Evolutionary conservation across 495 filamentous ascomycete species (phyloP).

Genomic region (Aspergillus wentii): DNA sequence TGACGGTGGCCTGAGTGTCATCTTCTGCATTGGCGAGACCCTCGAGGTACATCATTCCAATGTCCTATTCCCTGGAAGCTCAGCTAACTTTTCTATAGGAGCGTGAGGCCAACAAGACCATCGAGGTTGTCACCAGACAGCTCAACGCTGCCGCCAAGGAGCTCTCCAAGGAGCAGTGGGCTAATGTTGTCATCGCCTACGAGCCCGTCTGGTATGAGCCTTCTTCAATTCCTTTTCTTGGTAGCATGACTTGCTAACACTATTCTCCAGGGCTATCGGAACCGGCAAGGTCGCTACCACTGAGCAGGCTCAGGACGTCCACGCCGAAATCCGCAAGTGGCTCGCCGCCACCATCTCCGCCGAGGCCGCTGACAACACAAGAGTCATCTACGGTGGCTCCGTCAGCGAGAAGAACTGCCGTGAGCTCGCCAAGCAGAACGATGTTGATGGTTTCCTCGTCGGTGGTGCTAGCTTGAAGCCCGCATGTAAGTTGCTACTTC

Average conservation of each 20-base stretch:
- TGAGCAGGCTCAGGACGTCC: constrained; percentile 91
- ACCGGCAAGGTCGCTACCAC: constrained; percentile 96
- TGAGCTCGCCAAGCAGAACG: constrained; percentile 81
- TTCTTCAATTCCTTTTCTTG: background rate
- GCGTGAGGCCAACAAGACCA: constrained; percentile 80
- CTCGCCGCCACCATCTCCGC: constrained; percentile 67
- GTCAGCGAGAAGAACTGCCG: constrained; percentile 98
- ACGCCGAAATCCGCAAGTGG: constrained; percentile 89
- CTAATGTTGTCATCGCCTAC: constrained; percentile 92
- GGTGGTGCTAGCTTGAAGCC: constrained; percentile 98
- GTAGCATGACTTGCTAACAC: constrained; percentile 7
- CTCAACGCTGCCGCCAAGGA: constrained; percentile 64
- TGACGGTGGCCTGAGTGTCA: constrained; percentile 80
- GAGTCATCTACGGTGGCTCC: constrained; percentile 92
- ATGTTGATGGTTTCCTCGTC: constrained; percentile 98
- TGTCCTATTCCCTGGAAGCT: constrained; percentile 12
- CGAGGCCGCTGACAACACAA: constrained; percentile 68
- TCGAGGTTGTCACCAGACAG: constrained; percentile 82
- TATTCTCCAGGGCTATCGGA: constrained; percentile 67
- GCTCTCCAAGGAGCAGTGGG: constrained; percentile 70
- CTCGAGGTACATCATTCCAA: constrained; percentile 55
- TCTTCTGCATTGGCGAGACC: constrained; percentile 94
- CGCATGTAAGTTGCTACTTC: constrained; percentile 64
- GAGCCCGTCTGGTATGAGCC: constrained; percentile 84
- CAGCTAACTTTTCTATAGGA: constrained; percentile 45